phyloP scores from a whole-genome alignment of 495 filamentous ascomycete species.

The Physcia stellaris region DNA sequence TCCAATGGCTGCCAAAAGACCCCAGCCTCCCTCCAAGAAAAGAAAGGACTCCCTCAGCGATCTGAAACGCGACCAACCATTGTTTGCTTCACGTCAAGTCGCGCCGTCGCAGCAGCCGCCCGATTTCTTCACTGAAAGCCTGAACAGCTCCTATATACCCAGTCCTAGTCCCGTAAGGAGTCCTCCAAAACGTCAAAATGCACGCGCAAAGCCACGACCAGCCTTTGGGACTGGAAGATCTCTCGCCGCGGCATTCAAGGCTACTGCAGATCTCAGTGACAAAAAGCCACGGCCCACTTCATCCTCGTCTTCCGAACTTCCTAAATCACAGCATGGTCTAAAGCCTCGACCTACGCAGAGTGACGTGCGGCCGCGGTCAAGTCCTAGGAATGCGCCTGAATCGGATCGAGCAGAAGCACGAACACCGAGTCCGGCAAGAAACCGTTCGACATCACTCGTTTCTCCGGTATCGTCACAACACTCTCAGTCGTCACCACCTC shows the following conservation, averaged over 20 bases:
- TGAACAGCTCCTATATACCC: constrained; percentile 14
- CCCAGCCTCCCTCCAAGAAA: constrained; percentile 7
- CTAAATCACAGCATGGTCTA: background rate
- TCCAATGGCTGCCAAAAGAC: constrained; percentile 10
- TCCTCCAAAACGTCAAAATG: constrained; percentile 3
- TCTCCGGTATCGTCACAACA: constrained; percentile 8
- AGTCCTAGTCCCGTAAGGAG: constrained; percentile 12
- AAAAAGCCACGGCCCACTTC: constrained; percentile 5
- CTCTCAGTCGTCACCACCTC: constrained; percentile 28
- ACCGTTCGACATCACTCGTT: constrained; percentile 15
- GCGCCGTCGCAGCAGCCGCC: constrained; percentile 14
- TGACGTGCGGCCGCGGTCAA: background rate
- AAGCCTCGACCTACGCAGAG: constrained; percentile 6
- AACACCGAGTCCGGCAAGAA: constrained; percentile 12
- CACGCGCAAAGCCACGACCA: constrained; percentile 10
- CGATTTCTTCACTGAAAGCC: constrained; percentile 15
- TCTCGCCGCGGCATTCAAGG: constrained; percentile 8
- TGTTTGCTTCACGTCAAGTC: constrained; percentile 10
- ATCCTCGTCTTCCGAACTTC: constrained; percentile 5
- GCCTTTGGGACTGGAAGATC: constrained; percentile 5
- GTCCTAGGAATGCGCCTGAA: constrained; percentile 1
- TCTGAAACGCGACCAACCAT: constrained; percentile 13
- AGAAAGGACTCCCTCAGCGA: constrained; percentile 6
- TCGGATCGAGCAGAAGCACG: background rate
- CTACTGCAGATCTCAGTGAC: constrained; percentile 7